Base-by-base conservation (phyloP, 352 stramenopile species). In the Phytophthora syringae region DNA sequence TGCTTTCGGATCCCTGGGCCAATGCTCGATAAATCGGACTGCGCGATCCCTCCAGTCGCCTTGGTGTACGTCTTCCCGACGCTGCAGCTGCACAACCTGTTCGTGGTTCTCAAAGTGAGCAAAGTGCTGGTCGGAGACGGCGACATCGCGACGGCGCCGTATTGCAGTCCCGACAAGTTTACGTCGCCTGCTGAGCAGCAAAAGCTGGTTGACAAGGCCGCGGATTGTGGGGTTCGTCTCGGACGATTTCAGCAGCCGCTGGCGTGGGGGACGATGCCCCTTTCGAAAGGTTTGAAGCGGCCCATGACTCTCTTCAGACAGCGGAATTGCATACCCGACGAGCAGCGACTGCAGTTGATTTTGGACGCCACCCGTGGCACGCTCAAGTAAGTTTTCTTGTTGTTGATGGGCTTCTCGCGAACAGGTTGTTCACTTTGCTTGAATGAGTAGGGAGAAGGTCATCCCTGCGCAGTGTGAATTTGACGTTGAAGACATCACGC, bases 281-380 rank as follows among this genome's bases (percentile, higher is more conserved):
- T 94, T 1, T 51, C 44, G 7, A 82, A 90, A 55, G 76, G 77
- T 3, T 42, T 30, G 12, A 82, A 79, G 16, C 71, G 74, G 22
- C 45, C 72, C 0, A 87, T 94, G 77, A 81, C 80, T 5, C 48
- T 92, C 3, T 92, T 84, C 43, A 71, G 86, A 16, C 86, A 93
- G 54, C 80, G 82, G 25, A 40, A 56, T 7, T 82, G 77, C 2
- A 77, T 92, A 43, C 74, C 69, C 22, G 83, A 94, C 27, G 83
- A 94, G 4, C 71, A 86, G 47, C 70, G 83, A n/a, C 36, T 94
- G 1, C 51, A 69, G 0, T 37, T 88, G 47, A 77, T 94, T 32
- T 21, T 66, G 1, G 85, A 94, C 3, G 78, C 76, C 1, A 72
- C 81, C 4, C 73, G 80, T 24, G 79, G 80, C 30, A 72, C 68